Base-by-base conservation (phyloP, 805 yeast species). In the Cyberlindnera veronae region DNA sequence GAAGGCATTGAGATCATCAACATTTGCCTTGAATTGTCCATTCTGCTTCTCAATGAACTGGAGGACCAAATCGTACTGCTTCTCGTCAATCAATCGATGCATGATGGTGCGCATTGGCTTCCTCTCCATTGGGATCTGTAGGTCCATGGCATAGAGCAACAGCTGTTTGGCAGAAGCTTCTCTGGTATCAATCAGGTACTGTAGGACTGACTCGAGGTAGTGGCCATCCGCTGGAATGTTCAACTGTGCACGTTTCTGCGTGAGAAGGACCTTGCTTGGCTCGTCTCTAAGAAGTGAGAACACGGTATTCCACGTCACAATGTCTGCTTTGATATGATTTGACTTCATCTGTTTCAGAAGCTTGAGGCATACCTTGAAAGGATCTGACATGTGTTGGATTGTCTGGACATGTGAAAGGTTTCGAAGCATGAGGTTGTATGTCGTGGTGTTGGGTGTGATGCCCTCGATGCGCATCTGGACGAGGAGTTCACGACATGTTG, bases 401-500 rank as follows among this genome's bases (percentile, higher is more conserved):
- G 55, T 52, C 14, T 60, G 57, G 22, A 57, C 53, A 7, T 52
- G 53, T 4, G 59, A 23, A 8, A 68, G 34, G 16, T 57, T 59
- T 12, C 55, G 48, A 9, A 71, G 34, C 54, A 71, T 48, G 12
- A 64, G 45, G 46, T 71, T 71, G 39, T 62, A 67, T 1, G 73
- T 69, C 3, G 53, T 57, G 4, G 67, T 57, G 42, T 66, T 63
- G 14, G 70, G 70, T 8, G 32, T 24, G 12, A 60, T 37, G 2
- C 55, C 50, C 41, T 61, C 66, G 3, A 56, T 36, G 29, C 55
- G 59, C 72, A 74, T 68, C 46, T 70, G 71, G 1, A 59, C 56
- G 28, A 70, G 55, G 3, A 67, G 49, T 35, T 66, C 68, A 32
- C 67, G 57, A 44, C 72, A 63, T 3, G 68, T 58, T 0, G 68